A percentile compares a stretch with the other conserved stretches of the same genome.
Conservation (phyloP, 805 yeast genomes). For the Suhomyces xylopsoci region DNA sequence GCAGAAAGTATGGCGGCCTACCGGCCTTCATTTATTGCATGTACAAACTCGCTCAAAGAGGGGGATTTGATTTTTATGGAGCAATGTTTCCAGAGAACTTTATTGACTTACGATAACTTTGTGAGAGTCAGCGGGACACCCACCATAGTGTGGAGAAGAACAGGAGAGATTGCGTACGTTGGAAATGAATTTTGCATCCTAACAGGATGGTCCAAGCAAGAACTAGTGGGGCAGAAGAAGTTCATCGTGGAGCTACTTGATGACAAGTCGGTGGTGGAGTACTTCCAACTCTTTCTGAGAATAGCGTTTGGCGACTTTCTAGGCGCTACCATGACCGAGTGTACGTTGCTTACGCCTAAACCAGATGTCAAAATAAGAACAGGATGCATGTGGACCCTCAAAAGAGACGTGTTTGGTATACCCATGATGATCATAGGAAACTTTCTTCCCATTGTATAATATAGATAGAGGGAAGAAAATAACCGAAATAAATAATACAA, state of each 20-base stretch:
- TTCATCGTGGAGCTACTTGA: constrained; percentile 84
- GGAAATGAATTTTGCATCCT: constrained; percentile 90
- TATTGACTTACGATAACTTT: constrained; percentile 83
- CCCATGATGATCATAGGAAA: constrained; percentile 97
- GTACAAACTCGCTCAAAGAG: constrained; percentile 82
- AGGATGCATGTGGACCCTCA: constrained; percentile 87
- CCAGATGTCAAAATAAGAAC: constrained; percentile 60
- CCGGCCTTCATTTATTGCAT: constrained; percentile 89
- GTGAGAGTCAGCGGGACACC: constrained; percentile 88
- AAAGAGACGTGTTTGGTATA: constrained; percentile 91
- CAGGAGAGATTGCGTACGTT: constrained; percentile 92
- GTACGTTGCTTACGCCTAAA: constrained; percentile 67
- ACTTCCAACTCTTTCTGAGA: constrained; percentile 78
- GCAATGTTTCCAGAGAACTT: constrained; percentile 90
- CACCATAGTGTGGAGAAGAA: constrained; percentile 91
- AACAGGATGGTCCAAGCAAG: constrained; percentile 84
- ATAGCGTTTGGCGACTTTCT: constrained; percentile 89
- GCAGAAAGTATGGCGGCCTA: constrained; percentile 87
- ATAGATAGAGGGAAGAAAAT: background rate
- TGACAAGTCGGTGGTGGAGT: constrained; percentile 80
- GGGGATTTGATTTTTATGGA: constrained; percentile 94
- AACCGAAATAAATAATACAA: background rate
- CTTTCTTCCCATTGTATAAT: constrained; percentile 70
- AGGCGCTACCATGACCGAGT: constrained; percentile 82
- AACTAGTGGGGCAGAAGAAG: constrained; percentile 57